These are phyloP conservation scores for Neonectria magnoliae DNA, from an alignment of 2,329 filamentous ascomycete species.

Conservation along the genomic window DNA sequence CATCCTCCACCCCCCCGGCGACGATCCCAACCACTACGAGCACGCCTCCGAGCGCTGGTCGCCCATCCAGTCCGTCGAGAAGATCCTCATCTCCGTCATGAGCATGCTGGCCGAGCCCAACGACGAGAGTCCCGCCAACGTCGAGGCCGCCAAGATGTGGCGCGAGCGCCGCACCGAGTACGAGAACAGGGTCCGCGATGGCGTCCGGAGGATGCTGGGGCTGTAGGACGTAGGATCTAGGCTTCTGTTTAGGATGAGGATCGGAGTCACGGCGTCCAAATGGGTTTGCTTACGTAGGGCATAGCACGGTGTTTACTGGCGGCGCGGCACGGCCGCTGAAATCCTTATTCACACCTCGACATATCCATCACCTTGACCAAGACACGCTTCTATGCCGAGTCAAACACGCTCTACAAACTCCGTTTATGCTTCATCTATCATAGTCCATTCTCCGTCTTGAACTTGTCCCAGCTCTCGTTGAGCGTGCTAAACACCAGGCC, in stretches of 20 bases:
- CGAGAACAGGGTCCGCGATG: slow-evolving; percentile 84
- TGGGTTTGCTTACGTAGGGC: slow-evolving; percentile 27
- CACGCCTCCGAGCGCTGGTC: slow-evolving; percentile 95
- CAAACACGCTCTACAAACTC: slow-evolving; percentile 42
- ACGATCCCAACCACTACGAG: slow-evolving; percentile 98
- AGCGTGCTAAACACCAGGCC: slow-evolving; percentile 73
- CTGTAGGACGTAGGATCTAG: slow-evolving; percentile 56
- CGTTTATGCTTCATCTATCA: slow-evolving; percentile 46
- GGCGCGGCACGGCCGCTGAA: slow-evolving; percentile 32
- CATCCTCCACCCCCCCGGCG: slow-evolving; percentile 95
- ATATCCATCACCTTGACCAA: slow-evolving; percentile 24
- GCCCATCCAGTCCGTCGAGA: slow-evolving; percentile 96
- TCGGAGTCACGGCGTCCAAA: slow-evolving; percentile 40
- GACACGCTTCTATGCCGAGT: slow-evolving; percentile 34
- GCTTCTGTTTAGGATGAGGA: not conserved
- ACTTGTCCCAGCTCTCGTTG: slow-evolving; percentile 79
- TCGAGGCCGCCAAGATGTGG: slow-evolving; percentile 98
- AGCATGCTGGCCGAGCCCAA: slow-evolving; percentile 98
- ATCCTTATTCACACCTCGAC: slow-evolving; percentile 36
- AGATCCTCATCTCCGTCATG: slow-evolving; percentile 96
- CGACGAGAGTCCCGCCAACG: slow-evolving; percentile 95
- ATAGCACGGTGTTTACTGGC: slow-evolving; percentile 43
- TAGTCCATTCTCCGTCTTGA: slow-evolving; percentile 74
- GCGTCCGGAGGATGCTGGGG: slow-evolving; percentile 82
- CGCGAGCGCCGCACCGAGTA: slow-evolving; percentile 85